Evolutionary conservation across 2,329 filamentous ascomycete genomes (phyloP), one percentile per base, ranked within the genome.

Genomic region (Fusarium irregulare): DNA sequence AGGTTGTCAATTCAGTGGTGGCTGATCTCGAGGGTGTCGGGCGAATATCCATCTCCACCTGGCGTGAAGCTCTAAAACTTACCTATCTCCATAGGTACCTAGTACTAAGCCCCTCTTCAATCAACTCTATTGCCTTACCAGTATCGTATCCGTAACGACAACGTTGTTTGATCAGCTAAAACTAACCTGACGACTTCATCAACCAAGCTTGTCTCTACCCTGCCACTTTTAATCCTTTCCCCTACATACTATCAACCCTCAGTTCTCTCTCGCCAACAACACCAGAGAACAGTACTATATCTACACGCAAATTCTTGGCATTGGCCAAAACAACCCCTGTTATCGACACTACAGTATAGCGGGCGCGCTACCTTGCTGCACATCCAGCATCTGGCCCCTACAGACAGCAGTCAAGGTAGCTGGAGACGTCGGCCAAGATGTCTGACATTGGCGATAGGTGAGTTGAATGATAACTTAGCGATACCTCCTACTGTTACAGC

Each of bases 391-490:
- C 49, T 56, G 68, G 68, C 68, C 68, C 68, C 68, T 65, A 71
- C 34, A 37, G 34, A 71, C 34, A 37, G 34, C 34, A 37, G 34
- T 37, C 3, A 37, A 37, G 34, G 34, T 37, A 37, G 18, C 34
- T n/a, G 34, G 34, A 37, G 65, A 60, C 54, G 28, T 58, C 34
- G 53, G 59, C 64, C 62, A 69, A 67, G 51, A 75, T 75, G 73
- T 73, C 72, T 71, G 73, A 75, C 54, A 56, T 66, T 59, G 73
- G 73, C 23, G 73, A 73, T 27, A 68, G 72, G 73, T 75, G 63
- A 72, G 73, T 67, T 27, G n/a, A 46, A 49, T 46, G 45, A 41
- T 34, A 53, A 42, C 23, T 41, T 53, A 28, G 28, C 44, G 55
- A 66, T 64, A 41, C 16, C 18, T 37, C 34, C 34, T 14, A 20